Conservation (phyloP, 225 moss, liverwort and hornwort genomes). For the Straminergon stramineum region DNA sequence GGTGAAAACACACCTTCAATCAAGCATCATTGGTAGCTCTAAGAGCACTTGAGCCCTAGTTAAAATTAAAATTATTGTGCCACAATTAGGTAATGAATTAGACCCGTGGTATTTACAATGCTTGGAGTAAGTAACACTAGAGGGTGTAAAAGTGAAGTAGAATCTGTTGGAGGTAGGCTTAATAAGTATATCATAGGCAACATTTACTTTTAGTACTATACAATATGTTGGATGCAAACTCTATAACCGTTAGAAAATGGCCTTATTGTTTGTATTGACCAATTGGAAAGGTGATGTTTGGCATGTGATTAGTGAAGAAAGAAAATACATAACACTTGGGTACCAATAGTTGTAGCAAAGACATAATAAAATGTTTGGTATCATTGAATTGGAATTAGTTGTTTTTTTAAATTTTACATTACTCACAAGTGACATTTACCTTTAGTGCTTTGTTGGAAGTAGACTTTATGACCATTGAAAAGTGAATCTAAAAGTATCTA, state of each 20-base stretch:
- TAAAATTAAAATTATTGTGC: neutral
- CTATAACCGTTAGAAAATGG: neutral
- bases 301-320: neutral
- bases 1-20: rapidly evolving
- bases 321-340: neutral
- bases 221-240: neutral
- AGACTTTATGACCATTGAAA: too few species aligned
- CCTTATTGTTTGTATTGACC: neutral
- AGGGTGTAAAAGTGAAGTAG: neutral
- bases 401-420: neutral
- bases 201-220: too few species aligned
- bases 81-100: rapidly evolving
- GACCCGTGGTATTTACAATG: rapidly evolving
- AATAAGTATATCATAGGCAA: rapidly evolving
- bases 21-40: rapidly evolving
- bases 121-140: too few species aligned
- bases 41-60: neutral
- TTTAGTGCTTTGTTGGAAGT: rapidly evolving
- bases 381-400: rapidly evolving
- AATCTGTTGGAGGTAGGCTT: neutral
- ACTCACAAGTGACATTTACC: neutral
- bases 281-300: neutral
- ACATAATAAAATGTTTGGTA: rapidly evolving
- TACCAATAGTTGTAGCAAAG: neutral
- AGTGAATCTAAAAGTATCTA: rapidly evolving